These are phyloP conservation scores for Aphanocladium album DNA, from an alignment of 2,329 filamentous ascomycete genomes.

Conservation along the genomic window DNA sequence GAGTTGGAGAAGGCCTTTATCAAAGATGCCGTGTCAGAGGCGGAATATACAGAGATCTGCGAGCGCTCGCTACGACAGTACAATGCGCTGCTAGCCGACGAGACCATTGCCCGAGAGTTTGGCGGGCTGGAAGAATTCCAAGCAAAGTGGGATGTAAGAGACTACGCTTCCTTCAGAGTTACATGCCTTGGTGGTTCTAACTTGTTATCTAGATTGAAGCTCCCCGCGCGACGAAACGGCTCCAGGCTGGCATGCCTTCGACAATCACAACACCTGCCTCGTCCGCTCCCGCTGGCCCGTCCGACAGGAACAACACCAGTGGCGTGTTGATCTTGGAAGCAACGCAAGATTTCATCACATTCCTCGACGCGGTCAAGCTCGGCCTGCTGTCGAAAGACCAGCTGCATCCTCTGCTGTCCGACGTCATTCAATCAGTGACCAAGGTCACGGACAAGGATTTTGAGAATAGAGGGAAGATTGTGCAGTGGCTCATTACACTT, in stretches of 20 bases:
- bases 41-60: conserved; percentile 94
- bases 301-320: conserved; percentile 43
- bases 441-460: conserved; percentile 95
- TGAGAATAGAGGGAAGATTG: conserved; percentile 92
- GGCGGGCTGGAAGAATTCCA: conserved; percentile 88
- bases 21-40: conserved; percentile 87
- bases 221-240: conserved; percentile 84
- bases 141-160: conserved; percentile 76
- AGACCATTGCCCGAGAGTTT: conserved; percentile 84
- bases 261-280: conserved; percentile 62
- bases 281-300: conserved; percentile 35
- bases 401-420: conserved; percentile 88
- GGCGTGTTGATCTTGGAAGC: conserved; percentile 76
- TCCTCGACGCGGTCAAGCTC: conserved; percentile 89
- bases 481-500: conserved; percentile 94
- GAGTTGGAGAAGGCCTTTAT: conserved; percentile 95
- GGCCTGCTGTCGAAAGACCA: conserved; percentile 93
- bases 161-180: background rate
- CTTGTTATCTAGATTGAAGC: conserved; percentile 72
- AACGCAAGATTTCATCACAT: conserved; percentile 97
- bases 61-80: conserved; percentile 92
- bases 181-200: background rate
- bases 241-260: conserved; percentile 87
- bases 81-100: conserved; percentile 86
- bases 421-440: conserved; percentile 95